These are phyloP conservation scores for Lupinus albus DNA, from an alignment of 306 rosid genomes.

Conservation along the genomic window DNA sequence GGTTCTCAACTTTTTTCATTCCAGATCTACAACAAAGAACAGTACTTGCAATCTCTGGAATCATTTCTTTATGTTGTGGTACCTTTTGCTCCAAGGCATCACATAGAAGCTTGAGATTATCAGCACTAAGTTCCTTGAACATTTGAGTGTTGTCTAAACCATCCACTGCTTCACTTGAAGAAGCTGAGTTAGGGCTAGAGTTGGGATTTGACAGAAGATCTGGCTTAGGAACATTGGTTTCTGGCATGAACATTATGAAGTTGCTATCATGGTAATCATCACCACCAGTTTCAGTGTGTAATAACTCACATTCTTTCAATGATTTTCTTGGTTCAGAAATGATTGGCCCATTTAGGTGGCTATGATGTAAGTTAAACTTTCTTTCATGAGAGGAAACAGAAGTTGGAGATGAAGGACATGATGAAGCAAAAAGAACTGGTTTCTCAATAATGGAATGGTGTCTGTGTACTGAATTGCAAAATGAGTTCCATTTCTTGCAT, in stretches of 20 bases:
- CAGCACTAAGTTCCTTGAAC: slow-evolving; percentile 60
- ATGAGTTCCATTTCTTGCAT: slow-evolving; percentile 70
- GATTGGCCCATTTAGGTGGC: slow-evolving; percentile 46
- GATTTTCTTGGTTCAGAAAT: slow-evolving; percentile 53
- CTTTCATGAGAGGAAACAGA: slow-evolving; percentile 49
- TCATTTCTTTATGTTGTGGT: slow-evolving; percentile 53
- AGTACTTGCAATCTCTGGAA: slow-evolving; percentile 58
- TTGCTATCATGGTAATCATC: slow-evolving; percentile 46
- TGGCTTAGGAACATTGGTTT: slow-evolving; percentile 56
- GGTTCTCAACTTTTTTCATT: slow-evolving; percentile 38
- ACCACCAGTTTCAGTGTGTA: slow-evolving; percentile 48
- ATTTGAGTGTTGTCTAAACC: slow-evolving; percentile 55
- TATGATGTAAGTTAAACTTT: slow-evolving; percentile 42
- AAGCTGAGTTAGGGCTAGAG: slow-evolving; percentile 90
- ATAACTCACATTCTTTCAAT: slow-evolving; percentile 64
- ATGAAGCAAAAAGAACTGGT: slow-evolving; percentile 41
- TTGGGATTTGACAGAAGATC: slow-evolving; percentile 86
- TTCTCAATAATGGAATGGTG: slow-evolving; percentile 47
- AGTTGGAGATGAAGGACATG: slow-evolving; percentile 53
- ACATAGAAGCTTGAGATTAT: slow-evolving; percentile 63
- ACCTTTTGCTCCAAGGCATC: slow-evolving; percentile 66
- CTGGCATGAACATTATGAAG: slow-evolving; percentile 59
- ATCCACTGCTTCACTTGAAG: slow-evolving; percentile 79
- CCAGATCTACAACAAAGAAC: slow-evolving; percentile 76
- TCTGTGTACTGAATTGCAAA: slow-evolving; percentile 64